These are phyloP conservation scores for Talaromyces sp. DNA, from an alignment of 2,329 filamentous ascomycete genomes.

Conservation along the genomic window DNA sequence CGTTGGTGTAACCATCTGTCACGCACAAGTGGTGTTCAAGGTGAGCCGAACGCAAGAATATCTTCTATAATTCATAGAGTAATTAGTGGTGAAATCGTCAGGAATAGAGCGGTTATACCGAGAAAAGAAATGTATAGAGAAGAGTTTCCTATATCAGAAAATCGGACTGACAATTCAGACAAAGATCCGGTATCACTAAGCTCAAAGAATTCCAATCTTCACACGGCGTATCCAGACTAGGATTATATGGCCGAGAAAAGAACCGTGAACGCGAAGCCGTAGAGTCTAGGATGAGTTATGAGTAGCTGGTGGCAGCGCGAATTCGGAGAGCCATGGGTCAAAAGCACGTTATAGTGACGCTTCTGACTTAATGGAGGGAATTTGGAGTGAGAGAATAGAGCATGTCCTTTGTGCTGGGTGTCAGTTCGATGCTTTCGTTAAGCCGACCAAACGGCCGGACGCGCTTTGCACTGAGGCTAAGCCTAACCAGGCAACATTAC, in stretches of 20 bases:
- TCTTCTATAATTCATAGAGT: not conserved
- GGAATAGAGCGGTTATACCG: not conserved
- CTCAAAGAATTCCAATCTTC: not conserved
- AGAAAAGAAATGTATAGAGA: not conserved
- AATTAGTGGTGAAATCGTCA: not conserved
- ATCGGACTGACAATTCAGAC: not conserved
- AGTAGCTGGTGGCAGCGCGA: not conserved
- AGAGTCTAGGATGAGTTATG: not conserved
- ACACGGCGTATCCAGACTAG: not conserved
- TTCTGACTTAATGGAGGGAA: not conserved
- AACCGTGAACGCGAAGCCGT: not conserved
- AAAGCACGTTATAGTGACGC: not conserved
- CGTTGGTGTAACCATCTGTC: too few species aligned
- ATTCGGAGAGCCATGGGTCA: not conserved
- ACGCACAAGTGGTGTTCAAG: not conserved
- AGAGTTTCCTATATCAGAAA: not conserved
- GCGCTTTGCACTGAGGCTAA: constrained; percentile 5
- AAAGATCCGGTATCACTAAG: not conserved
- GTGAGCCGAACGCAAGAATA: not conserved
- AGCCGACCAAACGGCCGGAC: not conserved
- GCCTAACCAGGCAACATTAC: constrained; percentile 11
- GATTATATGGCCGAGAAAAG: not conserved
- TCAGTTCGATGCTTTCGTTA: not conserved
- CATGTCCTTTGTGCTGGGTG: not conserved
- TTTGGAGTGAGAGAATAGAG: too few species aligned